phyloP scores from a whole-genome alignment of 2,329 filamentous ascomycete genomes.

The Periconia macrospinosa region DNA sequence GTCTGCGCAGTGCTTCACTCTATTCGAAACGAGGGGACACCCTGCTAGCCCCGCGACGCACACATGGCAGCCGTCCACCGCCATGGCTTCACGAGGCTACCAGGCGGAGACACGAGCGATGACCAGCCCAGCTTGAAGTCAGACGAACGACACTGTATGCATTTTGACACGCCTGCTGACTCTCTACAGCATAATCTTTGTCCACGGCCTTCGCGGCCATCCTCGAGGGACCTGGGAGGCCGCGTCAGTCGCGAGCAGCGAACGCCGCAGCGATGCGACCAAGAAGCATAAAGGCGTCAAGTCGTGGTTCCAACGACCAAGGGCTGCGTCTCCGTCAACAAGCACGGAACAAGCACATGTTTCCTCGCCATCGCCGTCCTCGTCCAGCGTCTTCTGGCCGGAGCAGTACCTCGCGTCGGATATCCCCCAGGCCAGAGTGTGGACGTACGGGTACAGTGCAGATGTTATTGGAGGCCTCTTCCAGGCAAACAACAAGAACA shows the following conservation, averaged over 20 bases:
- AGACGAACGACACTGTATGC: too few species aligned
- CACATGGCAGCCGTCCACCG: too few species aligned
- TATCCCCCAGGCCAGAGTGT: conserved; percentile 40
- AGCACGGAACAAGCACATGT: too few species aligned
- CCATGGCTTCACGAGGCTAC: too few species aligned
- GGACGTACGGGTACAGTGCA: conserved; percentile 48
- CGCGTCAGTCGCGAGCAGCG: too few species aligned
- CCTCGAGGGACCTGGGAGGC: conserved; percentile 38
- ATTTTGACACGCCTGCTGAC: too few species aligned
- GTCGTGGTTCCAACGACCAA: conserved; percentile 9
- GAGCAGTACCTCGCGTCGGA: conserved; percentile 38
- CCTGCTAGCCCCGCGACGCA: too few species aligned
- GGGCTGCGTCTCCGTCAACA: conserved; percentile 2
- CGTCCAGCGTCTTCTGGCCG: conserved; percentile 37
- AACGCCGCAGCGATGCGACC: too few species aligned
- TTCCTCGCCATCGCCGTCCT: conserved; percentile 1
- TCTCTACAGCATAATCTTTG: conserved; percentile 39
- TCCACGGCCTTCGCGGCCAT: conserved; percentile 42
- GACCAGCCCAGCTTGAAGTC: too few species aligned
- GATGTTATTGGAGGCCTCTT: conserved; percentile 44
- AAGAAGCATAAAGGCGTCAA: conserved; percentile 7
- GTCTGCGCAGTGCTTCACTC: too few species aligned
- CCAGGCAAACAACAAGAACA: conserved; percentile 42
- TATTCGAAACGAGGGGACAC: too few species aligned
- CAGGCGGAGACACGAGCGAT: too few species aligned